Base-by-base conservation (phyloP, 192 early-diverging fungal species). In the Backusella liffmaniae region DNA sequence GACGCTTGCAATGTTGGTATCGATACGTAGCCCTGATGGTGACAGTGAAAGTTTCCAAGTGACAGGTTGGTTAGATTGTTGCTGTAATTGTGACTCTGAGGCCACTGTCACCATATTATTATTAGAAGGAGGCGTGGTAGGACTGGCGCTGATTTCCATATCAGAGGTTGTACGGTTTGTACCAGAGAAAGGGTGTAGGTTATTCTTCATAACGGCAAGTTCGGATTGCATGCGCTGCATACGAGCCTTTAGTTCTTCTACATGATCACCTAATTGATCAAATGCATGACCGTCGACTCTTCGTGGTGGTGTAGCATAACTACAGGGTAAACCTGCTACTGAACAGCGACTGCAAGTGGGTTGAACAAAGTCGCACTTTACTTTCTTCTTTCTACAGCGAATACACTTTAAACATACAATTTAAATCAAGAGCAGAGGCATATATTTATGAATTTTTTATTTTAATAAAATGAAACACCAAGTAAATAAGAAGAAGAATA, bases 181-280 rank as follows among this genome's bases (percentile, higher is more conserved):
- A 36, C 56, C 56, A 10, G 72, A 32, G n/a, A 80, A 83, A 41
- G 82, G 82, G 44, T 83, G 82, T 12, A 83, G 35, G 41, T 80
- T 83, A 73, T 51, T 76, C 26, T 83, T 83, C 82, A 83, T 83
- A 70, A 77, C 77, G 3, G 75, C 75, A 46, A 83, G 41, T 66
- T 83, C 82, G 44, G 69, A 75, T 41, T 83, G 82, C 82, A 83
- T 83, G 51, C 77, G 76, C 53, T 83, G 82, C 79, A 83, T 83
- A 12, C 82, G 34, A 44, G 80, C 76, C 72, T 83, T 83, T 12
- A 83, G 69, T 69, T 83, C 82, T 30, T 83, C 82, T 10, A 83
- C 82, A 72, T 83, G 82, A 36, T 77, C 80, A 18, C 82, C 82
- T n/a, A 83, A 73, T 41, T 77, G 75, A 77, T 83, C 82, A 73